Percentiles rank a stretch among this genome's conserved stretches.
Conservation (phyloP, 1,284 basidiomycete species). For the Sanguinoderma infundibulare region DNA sequence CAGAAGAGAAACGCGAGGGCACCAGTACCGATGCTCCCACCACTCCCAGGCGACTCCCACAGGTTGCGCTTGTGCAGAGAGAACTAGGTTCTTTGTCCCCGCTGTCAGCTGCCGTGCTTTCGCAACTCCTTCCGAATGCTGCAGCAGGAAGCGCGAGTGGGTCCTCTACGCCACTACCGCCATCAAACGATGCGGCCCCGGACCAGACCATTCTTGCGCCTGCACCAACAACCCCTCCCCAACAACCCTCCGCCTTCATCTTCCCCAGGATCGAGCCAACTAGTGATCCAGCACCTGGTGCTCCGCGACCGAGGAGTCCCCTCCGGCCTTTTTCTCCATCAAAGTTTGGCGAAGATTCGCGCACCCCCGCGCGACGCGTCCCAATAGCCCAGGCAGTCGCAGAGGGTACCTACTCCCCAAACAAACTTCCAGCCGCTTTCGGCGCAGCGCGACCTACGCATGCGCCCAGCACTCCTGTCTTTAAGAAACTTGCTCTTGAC, state of each 20-base stretch:
- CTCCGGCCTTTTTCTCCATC: constrained; percentile 32
- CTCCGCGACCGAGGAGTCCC: constrained; percentile 16
- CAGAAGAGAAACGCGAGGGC: not conserved
- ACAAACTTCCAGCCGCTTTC: constrained; percentile 37
- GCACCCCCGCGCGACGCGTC: constrained; percentile 66
- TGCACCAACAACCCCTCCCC: constrained; percentile 15
- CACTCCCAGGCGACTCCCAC: constrained; percentile 10
- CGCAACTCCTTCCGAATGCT: constrained; percentile 32
- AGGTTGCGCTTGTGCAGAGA: constrained; percentile 6
- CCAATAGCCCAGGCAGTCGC: constrained; percentile 54
- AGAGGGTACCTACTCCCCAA: constrained; percentile 52
- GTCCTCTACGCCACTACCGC: constrained; percentile 14
- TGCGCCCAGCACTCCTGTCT: constrained; percentile 34
- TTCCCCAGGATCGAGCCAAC: constrained; percentile 17
- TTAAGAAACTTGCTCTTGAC: constrained; percentile 39
- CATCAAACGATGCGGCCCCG: not conserved
- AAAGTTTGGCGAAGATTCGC: constrained; percentile 42
- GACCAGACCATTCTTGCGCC: not conserved
- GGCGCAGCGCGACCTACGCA: constrained; percentile 7
- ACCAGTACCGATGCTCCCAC: not conserved
- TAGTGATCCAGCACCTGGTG: constrained; percentile 1
- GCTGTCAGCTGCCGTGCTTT: constrained; percentile 38
- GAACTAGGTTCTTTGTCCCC: constrained; percentile 41
- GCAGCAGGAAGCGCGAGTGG: constrained; percentile 12
- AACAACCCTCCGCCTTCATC: constrained; percentile 9